phyloP scores from a whole-genome alignment of 208 protist species.

The Leishmania major region DNA sequence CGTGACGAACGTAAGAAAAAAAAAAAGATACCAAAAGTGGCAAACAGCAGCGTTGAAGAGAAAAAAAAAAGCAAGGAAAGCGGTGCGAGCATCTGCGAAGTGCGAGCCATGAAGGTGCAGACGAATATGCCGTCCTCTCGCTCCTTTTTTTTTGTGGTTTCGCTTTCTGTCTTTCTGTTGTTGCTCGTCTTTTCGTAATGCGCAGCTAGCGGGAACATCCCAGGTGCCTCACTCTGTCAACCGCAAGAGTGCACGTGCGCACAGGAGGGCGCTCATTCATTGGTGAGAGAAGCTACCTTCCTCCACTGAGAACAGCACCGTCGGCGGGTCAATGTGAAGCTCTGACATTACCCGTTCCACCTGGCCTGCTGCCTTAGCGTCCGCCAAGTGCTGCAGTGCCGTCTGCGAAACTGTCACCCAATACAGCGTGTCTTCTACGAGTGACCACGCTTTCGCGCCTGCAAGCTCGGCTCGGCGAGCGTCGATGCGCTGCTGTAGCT shows the following conservation, averaged over 20 bases:
- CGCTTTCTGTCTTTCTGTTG: background rate
- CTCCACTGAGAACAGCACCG: slow-evolving; percentile 26
- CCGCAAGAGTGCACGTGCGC: background rate
- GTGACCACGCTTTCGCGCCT: background rate
- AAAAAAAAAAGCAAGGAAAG: slow-evolving; percentile 10
- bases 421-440: slow-evolving; percentile 30
- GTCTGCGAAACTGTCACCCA: slow-evolving; percentile 33
- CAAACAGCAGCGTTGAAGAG: background rate
- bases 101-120: background rate
- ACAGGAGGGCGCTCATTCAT: background rate
- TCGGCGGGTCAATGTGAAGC: slow-evolving; percentile 21
- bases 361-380: slow-evolving; percentile 10
- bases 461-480: background rate
- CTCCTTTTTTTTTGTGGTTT: background rate
- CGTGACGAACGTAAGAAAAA: background rate
- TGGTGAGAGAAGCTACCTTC: slow-evolving; percentile 24
- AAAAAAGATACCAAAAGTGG: background rate
- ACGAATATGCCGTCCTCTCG: background rate
- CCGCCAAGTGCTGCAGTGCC: slow-evolving; percentile 18
- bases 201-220: background rate
- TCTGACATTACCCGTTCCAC: slow-evolving; percentile 32
- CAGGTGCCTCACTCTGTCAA: background rate
- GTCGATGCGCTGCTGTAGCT: background rate
- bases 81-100: background rate
- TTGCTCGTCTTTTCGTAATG: background rate